These are phyloP conservation scores for Thermothielavioides terrestris DNA, from an alignment of 495 filamentous ascomycete genomes.

Conservation along the genomic window DNA sequence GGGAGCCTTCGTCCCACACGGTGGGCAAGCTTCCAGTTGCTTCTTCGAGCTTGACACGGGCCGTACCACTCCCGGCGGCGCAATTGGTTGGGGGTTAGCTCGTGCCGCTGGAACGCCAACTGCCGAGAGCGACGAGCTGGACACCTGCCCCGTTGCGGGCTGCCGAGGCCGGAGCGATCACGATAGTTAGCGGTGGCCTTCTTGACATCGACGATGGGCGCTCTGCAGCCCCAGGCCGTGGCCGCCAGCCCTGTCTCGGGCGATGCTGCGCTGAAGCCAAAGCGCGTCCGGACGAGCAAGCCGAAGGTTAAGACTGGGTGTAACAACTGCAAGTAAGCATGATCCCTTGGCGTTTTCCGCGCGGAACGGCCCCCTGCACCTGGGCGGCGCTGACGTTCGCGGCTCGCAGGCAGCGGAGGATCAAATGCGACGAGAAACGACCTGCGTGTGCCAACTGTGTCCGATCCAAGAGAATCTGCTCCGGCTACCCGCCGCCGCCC, in stretches of 20 bases:
- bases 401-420: slow-evolving; percentile 45
- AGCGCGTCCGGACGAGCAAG: slow-evolving; percentile 36
- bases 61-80: not conserved
- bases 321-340: slow-evolving; percentile 48
- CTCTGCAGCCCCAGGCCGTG: slow-evolving; percentile 1
- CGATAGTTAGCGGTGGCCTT: not conserved
- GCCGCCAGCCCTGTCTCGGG: not conserved
- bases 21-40: too few relatives aligned
- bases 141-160: too few relatives aligned
- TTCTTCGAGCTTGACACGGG: too few relatives aligned
- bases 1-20: too few relatives aligned
- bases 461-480: slow-evolving; percentile 39
- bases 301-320: slow-evolving; percentile 49
- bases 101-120: not conserved
- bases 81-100: not conserved
- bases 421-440: slow-evolving; percentile 60
- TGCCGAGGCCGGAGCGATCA: not conserved
- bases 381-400: slow-evolving; percentile 8
- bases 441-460: slow-evolving; percentile 51
- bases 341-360: slow-evolving; percentile 2
- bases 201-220: slow-evolving; percentile 3
- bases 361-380: not conserved
- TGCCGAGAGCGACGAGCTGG: too few relatives aligned
- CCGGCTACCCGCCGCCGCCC: slow-evolving; percentile 44
- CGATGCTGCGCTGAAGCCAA: slow-evolving; percentile 20